Conservation (phyloP, 1,139 yeast species). For the Scheffersomyces stambukii region DNA sequence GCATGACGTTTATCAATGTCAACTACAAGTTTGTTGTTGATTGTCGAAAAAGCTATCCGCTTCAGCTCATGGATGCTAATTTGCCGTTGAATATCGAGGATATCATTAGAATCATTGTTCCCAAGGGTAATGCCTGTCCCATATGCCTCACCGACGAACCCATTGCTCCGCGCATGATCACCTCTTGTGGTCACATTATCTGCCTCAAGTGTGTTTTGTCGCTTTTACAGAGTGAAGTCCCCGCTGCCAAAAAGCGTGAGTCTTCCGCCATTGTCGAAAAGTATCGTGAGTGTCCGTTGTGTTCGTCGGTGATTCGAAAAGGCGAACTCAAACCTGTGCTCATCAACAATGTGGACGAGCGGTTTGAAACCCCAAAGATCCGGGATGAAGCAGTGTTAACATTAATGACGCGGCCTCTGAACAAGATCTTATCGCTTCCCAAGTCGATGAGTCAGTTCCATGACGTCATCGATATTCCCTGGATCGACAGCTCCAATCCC, state of each 20-base stretch:
- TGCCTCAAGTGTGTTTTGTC: slow-evolving; percentile 80
- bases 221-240: slow-evolving; percentile 58
- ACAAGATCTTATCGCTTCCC: slow-evolving; percentile 63
- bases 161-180: slow-evolving; percentile 89
- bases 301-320: slow-evolving; percentile 62
- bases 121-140: slow-evolving; percentile 80
- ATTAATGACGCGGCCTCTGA: slow-evolving; percentile 67
- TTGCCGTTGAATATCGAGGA: slow-evolving; percentile 58
- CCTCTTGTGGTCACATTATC: slow-evolving; percentile 85
- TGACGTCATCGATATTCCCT: slow-evolving; percentile 15
- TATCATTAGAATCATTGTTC: slow-evolving; percentile 68
- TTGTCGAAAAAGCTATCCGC: slow-evolving; percentile 47
- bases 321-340: slow-evolving; percentile 68
- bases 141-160: slow-evolving; percentile 84
- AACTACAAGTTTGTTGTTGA: slow-evolving; percentile 82
- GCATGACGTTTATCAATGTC: slow-evolving; percentile 77
- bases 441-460: slow-evolving; percentile 29
- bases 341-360: slow-evolving; percentile 49
- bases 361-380: slow-evolving; percentile 57
- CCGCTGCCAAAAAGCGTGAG: slow-evolving; percentile 33
- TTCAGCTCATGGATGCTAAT: slow-evolving; percentile 71
- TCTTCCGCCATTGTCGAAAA: slow-evolving; percentile 42
- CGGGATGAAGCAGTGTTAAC: slow-evolving; percentile 60
- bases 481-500: neutral
- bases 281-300: slow-evolving; percentile 80